A percentile compares a stretch with the other conserved stretches of the same genome.
phyloP scores from a whole-genome alignment of 345 rosid species.

The Linum lewisii region DNA sequence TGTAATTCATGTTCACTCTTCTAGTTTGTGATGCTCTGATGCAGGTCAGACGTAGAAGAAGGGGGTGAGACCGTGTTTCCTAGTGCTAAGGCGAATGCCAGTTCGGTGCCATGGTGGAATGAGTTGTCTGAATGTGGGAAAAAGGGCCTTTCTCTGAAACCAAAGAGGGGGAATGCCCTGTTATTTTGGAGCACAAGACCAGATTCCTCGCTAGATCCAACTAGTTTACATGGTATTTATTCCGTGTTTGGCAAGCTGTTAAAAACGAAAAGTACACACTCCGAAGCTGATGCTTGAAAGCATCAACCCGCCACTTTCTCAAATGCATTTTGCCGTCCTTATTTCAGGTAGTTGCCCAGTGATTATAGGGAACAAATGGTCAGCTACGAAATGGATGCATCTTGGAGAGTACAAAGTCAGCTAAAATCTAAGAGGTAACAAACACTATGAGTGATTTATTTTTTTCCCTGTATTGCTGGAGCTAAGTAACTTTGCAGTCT shows the following conservation, averaged over 20 bases:
- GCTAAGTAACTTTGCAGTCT: not conserved
- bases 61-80: conserved; percentile 97
- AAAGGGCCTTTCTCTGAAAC: conserved; percentile 63
- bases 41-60: conserved; percentile 93
- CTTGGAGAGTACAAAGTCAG: conserved; percentile 1
- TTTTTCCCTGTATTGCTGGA: not conserved
- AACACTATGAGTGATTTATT: not conserved
- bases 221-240: conserved; percentile 67
- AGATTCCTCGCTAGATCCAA: conserved; percentile 74
- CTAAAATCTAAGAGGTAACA: too few species aligned
- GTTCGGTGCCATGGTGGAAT: conserved; percentile 65
- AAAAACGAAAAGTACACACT: not conserved
- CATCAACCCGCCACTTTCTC: not conserved
- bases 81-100: conserved; percentile 49
- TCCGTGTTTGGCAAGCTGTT: not conserved
- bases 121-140: conserved; percentile 80
- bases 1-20: not conserved
- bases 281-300: too few species aligned
- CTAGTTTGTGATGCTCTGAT: conserved; percentile 1
- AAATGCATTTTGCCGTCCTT: not conserved
- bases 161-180: conserved; percentile 82
- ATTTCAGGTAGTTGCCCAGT: conserved; percentile 1
- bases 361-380: conserved; percentile 3
- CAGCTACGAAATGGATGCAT: conserved; percentile 6
- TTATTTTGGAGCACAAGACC: conserved; percentile 94